A percentile compares a stretch with the other conserved stretches of the same genome.
Conservation (phyloP, 2,329 filamentous ascomycete species). For the Trichoderma guizhouense region DNA sequence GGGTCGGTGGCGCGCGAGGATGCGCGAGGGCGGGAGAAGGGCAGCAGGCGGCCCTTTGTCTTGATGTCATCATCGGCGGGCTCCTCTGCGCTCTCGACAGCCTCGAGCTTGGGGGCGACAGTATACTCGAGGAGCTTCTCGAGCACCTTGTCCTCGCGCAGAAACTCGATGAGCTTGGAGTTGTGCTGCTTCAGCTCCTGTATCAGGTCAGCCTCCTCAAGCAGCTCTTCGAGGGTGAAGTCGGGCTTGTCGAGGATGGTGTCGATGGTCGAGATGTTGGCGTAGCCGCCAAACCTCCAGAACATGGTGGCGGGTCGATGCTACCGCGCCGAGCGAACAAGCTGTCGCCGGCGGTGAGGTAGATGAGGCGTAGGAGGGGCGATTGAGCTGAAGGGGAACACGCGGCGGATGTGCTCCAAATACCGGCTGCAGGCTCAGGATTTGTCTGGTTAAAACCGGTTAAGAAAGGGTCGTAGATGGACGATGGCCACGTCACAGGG, state of each 20-base stretch:
- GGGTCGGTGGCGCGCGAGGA: slow-evolving; percentile 50
- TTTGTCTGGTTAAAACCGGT: neutral
- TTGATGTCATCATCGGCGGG: slow-evolving; percentile 51
- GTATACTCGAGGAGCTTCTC: slow-evolving; percentile 88
- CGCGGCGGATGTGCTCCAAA: neutral
- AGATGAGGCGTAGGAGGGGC: slow-evolving; percentile 20
- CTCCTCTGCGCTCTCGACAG: slow-evolving; percentile 49
- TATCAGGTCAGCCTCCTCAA: slow-evolving; percentile 94
- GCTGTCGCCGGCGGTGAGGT: slow-evolving; percentile 30
- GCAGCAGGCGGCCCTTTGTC: slow-evolving; percentile 40
- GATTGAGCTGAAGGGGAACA: neutral
- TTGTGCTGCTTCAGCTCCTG: slow-evolving; percentile 99
- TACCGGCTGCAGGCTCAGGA: neutral
- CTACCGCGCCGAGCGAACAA: slow-evolving; percentile 33
- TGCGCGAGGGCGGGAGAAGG: slow-evolving; percentile 52
- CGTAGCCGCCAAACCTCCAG: slow-evolving; percentile 98
- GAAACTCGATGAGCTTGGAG: slow-evolving; percentile 92
- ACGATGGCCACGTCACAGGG: slow-evolving; percentile 2
- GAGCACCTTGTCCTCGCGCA: slow-evolving; percentile 82
- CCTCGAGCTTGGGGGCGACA: slow-evolving; percentile 69
- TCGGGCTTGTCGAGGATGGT: slow-evolving; percentile 95
- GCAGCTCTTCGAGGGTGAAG: slow-evolving; percentile 89
- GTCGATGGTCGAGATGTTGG: slow-evolving; percentile 94
- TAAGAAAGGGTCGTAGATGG: neutral
- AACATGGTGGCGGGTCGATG: slow-evolving; percentile 72